Conservation (phyloP, 441 rosid species). For the Populus hybrid region DNA sequence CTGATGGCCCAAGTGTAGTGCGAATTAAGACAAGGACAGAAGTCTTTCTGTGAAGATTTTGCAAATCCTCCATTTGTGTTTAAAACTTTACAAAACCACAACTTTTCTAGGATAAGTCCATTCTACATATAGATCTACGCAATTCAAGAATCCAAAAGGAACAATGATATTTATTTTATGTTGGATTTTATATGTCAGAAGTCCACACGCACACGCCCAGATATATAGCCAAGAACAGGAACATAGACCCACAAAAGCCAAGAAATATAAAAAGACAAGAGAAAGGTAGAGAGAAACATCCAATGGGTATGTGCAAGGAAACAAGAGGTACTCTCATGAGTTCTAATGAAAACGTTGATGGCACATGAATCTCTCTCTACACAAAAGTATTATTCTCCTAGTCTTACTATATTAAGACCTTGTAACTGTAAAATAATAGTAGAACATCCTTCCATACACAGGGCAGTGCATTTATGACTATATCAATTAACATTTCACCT, state of each 20-base stretch:
- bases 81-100: slow-evolving; percentile 19
- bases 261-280: slow-evolving; percentile 25
- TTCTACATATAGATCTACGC: slow-evolving; percentile 1
- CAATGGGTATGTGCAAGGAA: slow-evolving; percentile 18
- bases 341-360: slow-evolving; percentile 26
- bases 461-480: slow-evolving; percentile 22
- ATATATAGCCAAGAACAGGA: neutral
- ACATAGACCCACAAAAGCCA: slow-evolving; percentile 6
- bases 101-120: slow-evolving; percentile 27
- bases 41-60: slow-evolving; percentile 21
- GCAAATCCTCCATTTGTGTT: slow-evolving; percentile 21
- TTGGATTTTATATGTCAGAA: slow-evolving; percentile 12
- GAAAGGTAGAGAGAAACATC: slow-evolving; percentile 7
- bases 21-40: slow-evolving; percentile 19
- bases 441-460: slow-evolving; percentile 18
- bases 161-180: slow-evolving; percentile 2
- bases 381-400: slow-evolving; percentile 11
- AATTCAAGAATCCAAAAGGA: slow-evolving; percentile 23
- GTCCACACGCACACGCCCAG: neutral
- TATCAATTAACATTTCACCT: slow-evolving; percentile 24
- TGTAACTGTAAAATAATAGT: slow-evolving; percentile 34
- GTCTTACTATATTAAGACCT: slow-evolving; percentile 32
- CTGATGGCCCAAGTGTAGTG: neutral
- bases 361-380: slow-evolving; percentile 14
- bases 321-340: slow-evolving; percentile 18